phyloP scores from a whole-genome alignment of 441 rosid species.

The Erodium trifolium region DNA sequence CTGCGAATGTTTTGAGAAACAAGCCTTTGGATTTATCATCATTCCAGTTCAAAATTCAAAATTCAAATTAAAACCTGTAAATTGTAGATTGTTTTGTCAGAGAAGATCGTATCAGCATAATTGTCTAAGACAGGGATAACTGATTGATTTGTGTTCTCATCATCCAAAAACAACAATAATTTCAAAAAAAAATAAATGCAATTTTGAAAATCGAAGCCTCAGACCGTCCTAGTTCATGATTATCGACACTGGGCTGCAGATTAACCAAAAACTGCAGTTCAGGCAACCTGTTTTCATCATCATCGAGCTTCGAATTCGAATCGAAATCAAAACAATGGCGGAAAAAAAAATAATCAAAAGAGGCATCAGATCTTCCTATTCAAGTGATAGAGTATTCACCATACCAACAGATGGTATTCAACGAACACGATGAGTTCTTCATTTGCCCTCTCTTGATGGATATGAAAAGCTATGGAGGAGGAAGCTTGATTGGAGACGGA shows the following conservation, averaged over 20 bases:
- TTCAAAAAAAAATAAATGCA: too few relatives aligned
- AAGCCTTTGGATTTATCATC: too few relatives aligned
- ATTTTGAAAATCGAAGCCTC: constrained; percentile 26
- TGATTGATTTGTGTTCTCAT: too few relatives aligned
- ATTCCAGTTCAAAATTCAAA: too few relatives aligned
- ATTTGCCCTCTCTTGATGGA: not conserved
- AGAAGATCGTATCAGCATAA: too few relatives aligned
- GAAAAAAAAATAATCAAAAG: not conserved
- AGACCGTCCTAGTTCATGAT: constrained; percentile 61
- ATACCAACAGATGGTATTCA: constrained; percentile 14
- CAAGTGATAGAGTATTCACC: constrained; percentile 26
- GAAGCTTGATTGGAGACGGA: too few relatives aligned
- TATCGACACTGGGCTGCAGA: constrained; percentile 22
- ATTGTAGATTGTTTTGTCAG: too few relatives aligned
- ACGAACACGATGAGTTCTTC: not conserved
- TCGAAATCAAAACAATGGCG: not conserved
- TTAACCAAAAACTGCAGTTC: constrained; percentile 15
- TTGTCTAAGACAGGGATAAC: too few relatives aligned
- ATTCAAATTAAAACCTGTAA: too few relatives aligned
- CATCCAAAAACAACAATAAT: too few relatives aligned
- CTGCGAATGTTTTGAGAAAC: too few relatives aligned
- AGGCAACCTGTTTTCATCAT: constrained; percentile 16
- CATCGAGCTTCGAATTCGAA: not conserved
- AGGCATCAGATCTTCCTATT: constrained; percentile 62
- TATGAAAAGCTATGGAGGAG: too few relatives aligned